Percentiles rank a stretch among this genome's conserved stretches.
These are phyloP conservation scores for Lodderomyces parapsilosis DNA, from an alignment of 1,139 yeast genomes.

Conservation along the genomic window DNA sequence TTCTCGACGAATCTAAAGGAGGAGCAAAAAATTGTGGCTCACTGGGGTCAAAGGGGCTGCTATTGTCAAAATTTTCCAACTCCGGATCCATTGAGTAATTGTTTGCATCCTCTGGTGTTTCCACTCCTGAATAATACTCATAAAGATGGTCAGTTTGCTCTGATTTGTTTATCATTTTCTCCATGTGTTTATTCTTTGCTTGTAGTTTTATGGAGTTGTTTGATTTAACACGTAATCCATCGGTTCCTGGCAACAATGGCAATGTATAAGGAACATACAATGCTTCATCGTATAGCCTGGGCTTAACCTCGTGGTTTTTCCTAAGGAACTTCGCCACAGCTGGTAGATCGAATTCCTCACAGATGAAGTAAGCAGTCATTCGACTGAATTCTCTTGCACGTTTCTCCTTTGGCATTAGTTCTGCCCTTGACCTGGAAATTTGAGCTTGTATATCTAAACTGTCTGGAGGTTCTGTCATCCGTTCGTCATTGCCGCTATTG, in stretches of 20 bases:
- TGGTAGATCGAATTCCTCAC: conserved; percentile 74
- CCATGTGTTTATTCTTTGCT: conserved; percentile 67
- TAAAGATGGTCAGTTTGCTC: conserved; percentile 89
- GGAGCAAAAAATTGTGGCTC: conserved; percentile 54
- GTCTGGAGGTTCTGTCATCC: neutral
- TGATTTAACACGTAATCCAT: conserved; percentile 80
- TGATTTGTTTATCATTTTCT: conserved; percentile 71
- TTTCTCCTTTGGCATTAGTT: conserved; percentile 63
- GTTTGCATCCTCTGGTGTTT: conserved; percentile 62
- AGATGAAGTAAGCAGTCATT: conserved; percentile 86
- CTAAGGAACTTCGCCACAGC: conserved; percentile 64
- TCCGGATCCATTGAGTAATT: conserved; percentile 55
- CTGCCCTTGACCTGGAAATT: conserved; percentile 61
- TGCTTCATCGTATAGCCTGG: conserved; percentile 87
- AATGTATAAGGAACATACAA: conserved; percentile 85
- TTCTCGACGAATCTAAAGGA: conserved; percentile 21
- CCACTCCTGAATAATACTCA: conserved; percentile 86
- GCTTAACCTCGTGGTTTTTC: conserved; percentile 75
- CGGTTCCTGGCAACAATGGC: conserved; percentile 84
- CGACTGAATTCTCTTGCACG: conserved; percentile 73
- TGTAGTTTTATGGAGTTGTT: conserved; percentile 65
- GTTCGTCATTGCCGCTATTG: neutral
- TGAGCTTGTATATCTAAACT: conserved; percentile 29
- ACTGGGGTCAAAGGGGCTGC: conserved; percentile 45
- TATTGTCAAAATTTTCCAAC: conserved; percentile 32